Evolutionary conservation across 768 basidiomycete genomes (phyloP).

Genomic region (Neoboletus subvelutipes): DNA sequence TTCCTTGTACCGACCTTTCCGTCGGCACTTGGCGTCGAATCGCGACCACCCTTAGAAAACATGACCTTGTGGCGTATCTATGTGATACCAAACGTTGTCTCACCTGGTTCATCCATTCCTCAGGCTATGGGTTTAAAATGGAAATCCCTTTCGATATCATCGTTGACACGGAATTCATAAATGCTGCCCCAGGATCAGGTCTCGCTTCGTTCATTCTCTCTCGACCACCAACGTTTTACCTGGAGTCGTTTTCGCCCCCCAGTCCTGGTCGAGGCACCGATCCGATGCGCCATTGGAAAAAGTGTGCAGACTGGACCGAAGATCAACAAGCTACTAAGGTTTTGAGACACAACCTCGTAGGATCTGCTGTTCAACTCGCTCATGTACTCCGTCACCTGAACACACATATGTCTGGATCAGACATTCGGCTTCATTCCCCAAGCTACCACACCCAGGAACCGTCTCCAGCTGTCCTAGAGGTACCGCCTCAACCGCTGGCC

Average conservation of each 20-base stretch:
- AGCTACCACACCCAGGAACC: conserved; percentile 33
- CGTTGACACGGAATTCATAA: conserved; percentile 53
- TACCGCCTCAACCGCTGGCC: conserved; percentile 41
- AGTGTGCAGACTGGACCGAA: conserved; percentile 77
- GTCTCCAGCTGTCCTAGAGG: conserved; percentile 36
- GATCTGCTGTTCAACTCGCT: conserved; percentile 58
- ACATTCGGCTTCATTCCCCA: conserved; percentile 39
- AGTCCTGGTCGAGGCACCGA: conserved; percentile 30
- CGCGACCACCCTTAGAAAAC: conserved; percentile 48
- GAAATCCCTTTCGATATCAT: conserved; percentile 72
- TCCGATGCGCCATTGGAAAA: conserved; percentile 51
- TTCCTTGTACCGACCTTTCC: conserved; percentile 71
- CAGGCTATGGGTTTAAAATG: conserved; percentile 81
- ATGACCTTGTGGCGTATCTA: conserved; percentile 75
- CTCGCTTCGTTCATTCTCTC: conserved; percentile 65
- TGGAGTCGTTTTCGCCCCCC: conserved; percentile 46
- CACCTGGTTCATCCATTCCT: conserved; percentile 77
- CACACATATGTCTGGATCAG: conserved; percentile 30
- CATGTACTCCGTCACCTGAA: conserved; percentile 53
- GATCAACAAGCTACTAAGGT: conserved; percentile 63
- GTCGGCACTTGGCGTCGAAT: conserved; percentile 82
- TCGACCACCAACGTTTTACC: conserved; percentile 65
- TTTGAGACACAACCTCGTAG: conserved; percentile 63
- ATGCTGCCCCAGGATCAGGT: conserved; percentile 53
- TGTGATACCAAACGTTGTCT: conserved; percentile 65